Evolutionary conservation across 306 rosid genomes (phyloP), one percentile per base, ranked within the genome.

Genomic region (Lupinus albus): DNA sequence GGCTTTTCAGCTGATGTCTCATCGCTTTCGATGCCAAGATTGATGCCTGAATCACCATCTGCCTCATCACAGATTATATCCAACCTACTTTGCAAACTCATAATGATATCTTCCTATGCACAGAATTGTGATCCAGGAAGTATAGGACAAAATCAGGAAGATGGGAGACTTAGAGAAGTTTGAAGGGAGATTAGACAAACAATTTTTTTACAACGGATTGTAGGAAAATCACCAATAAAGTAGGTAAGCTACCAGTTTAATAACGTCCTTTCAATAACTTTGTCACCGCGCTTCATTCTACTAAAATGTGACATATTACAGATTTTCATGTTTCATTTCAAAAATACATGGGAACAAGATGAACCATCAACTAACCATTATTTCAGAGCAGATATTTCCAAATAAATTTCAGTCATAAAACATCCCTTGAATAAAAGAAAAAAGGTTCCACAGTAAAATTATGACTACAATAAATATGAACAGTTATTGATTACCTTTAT

Each of bases 11-110:
- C 72, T 17, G 86, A 70, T 74, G 69, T 65, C 65, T 68, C 84
- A 59, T 82, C 71, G 46, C 61, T 49, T 51, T 61, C 70, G 65
- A 56, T 78, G 70, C 73, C 84, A 41, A 58, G 78, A 67, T 69
- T 59, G 64, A 65, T 35, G 69, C 64, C 68, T 13, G 79, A 68
- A 73, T 84, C 85, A 75, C 73, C 82, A 64, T 83, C 89, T 69
- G 78, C 86, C 82, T 89, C 98, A 47, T 93, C 96, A 70, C 96
- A 71, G 67, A 93, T 88, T 73, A 89, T 86, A 80, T 83, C 98
- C 75, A 93, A 76, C 84, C 98, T 87, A 85, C 98, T 88, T 47
- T 69, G 91, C 78, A 93, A 78, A 83, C 97, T 93, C 11, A 8
- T 78, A 71, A 83, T 83, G 79, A 93, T 93, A 82, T 93, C 97